Base-by-base conservation (phyloP, 2,329 filamentous ascomycete genomes). In the Colletotrichum viniferum region DNA sequence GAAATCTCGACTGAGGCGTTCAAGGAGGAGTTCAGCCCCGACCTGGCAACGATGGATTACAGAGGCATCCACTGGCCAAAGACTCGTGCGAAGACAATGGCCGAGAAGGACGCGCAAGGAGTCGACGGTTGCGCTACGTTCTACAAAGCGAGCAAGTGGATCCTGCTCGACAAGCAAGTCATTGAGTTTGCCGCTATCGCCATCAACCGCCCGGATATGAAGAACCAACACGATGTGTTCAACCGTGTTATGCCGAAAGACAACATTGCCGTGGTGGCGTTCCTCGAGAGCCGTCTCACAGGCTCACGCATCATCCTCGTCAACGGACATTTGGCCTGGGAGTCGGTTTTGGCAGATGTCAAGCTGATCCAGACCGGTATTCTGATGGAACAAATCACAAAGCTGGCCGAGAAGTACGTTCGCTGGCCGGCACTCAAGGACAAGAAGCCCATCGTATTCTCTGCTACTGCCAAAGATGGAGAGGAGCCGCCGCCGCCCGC, bases 161-260 rank as follows among this genome's bases (percentile, higher is more conserved):
- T 98, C 76, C 87, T 98, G 74, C 90, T 99, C 28, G 96, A 98
- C 86, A 98, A 98, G 87, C 95, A 98, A 82, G 88, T 98, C 77
- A 94, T 99, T 81, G 96, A 98, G 84, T 98, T 98, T 82, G 93
- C 94, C 48, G 94, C 95, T 74, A 95, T 95, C 72, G 96, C 96
- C 78, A 98, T 99, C 85, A 97, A 97, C 82, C 90, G 97, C 78
- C 95, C 96, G 4, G 97, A 98, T 83, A 98, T 98, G 92, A 98
- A 98, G 86, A 95, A 96, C 72, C 95, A 98, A 81, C 95, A 98
- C 82, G 97, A 99, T 81, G 96, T 98, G 73, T 98, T 98, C 90
- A 99, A 99, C 84, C 94, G 97, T 32, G 94, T 99, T 76, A 98
- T 98, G 97, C 96, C 96, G 76, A 95, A 97, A 86, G 97, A 99